Evolutionary conservation across 441 rosid species (phyloP).

Genomic region (Monsonia emarginata): DNA sequence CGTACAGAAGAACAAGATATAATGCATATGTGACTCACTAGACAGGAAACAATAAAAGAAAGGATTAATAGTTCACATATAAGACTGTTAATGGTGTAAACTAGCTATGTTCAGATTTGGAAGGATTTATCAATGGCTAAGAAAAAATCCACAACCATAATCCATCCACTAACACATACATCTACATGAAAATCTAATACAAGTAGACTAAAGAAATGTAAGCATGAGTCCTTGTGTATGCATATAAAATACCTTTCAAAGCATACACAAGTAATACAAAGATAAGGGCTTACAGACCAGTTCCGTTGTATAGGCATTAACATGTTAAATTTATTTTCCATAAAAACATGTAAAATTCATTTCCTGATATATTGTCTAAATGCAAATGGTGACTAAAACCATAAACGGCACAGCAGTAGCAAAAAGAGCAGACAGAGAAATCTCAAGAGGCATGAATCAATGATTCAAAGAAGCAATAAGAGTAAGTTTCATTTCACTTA

Average conservation of each 20-base stretch:
- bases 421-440: neutral
- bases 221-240: too few species aligned
- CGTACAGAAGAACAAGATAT: too few species aligned
- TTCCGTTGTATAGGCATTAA: neutral
- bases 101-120: too few species aligned
- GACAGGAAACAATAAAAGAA: too few species aligned
- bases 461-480: constrained; percentile 8
- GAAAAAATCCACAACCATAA: too few species aligned
- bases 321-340: neutral
- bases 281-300: neutral
- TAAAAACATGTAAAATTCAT: neutral
- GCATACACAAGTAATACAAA: too few species aligned
- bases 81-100: neutral
- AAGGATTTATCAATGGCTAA: too few species aligned
- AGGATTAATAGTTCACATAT: neutral
- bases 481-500: constrained; percentile 23
- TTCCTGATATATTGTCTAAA: neutral
- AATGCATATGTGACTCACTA: too few species aligned
- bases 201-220: too few species aligned
- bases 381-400: neutral
- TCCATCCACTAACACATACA: too few species aligned
- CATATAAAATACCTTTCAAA: too few species aligned
- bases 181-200: too few species aligned
- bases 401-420: neutral
- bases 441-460: neutral